Base-by-base conservation (phyloP, 352 stramenopile species). In the Salisapilia sapeloensis region DNA sequence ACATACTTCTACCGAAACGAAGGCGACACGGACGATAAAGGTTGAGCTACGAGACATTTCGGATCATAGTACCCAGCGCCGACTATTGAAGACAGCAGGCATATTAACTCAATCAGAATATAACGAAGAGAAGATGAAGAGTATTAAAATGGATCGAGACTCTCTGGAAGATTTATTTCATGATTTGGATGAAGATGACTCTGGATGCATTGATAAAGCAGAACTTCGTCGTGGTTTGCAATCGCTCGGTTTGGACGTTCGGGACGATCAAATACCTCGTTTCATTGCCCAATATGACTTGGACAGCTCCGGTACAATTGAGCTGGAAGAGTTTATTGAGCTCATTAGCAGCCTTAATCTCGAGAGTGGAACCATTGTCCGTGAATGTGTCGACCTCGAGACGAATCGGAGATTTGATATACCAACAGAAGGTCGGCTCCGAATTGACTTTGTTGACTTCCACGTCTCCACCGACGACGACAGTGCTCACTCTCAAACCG, bases 261-360 rank as follows among this genome's bases (percentile, higher is more conserved):
- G 57, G 3, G 59, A 78, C n/a, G 66, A 78, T 13, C 66, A 86
- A 29, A 50, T 81, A 6, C 45, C 58, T 12, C 64, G 63, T 1
- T 72, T 60, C 30, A 67, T 86, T 11, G 54, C 64, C 18, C 52
- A 76, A 24, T 83, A 83, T 27, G 71, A 86, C 44, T 46, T 86
- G 1, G 67, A 83, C 25, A 63, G 53, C 26, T 76, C 71, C 0
- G 60, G 71, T 12, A 79, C 53, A 6, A 76, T 83, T 34, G 71
- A 86, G 33, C 16, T 82, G 6, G 63, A 83, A 15, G 71, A 86
- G 46, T 86, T 83, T 37, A 42, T 77, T 9, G 71, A 86, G 36
- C 52, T 83, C 15, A 78, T 86, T 54, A 51, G 43, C n/a, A 74
- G 60, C 32, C 69, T 83, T 25, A 66, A 71, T 16, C 39, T 82